phyloP scores from a whole-genome alignment of 2,329 filamentous ascomycete genomes.

The Venturiaceae sp. region DNA sequence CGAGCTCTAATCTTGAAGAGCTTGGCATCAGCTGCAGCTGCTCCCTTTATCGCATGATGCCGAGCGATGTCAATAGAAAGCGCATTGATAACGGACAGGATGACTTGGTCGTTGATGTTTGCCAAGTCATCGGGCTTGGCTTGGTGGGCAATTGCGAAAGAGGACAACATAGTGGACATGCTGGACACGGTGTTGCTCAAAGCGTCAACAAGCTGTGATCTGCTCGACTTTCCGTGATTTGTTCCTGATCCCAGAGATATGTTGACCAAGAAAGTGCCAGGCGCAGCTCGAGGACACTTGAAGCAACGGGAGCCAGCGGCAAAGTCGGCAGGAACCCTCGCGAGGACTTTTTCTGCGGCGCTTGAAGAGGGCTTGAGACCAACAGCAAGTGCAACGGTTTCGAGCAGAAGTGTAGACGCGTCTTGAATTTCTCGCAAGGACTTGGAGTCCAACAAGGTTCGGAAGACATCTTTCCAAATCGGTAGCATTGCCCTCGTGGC shows the following conservation, averaged over 20 bases:
- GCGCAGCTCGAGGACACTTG: not conserved
- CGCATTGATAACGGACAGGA: not conserved
- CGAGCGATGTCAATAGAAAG: conserved; percentile 1
- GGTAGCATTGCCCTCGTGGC: not conserved
- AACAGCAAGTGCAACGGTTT: not conserved
- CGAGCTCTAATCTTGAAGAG: not conserved
- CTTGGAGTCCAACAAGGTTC: not conserved
- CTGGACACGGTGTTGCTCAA: conserved; percentile 5
- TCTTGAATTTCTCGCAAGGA: not conserved
- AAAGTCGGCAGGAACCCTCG: not conserved
- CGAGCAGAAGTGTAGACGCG: not conserved
- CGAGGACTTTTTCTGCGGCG: not conserved
- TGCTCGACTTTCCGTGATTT: not conserved
- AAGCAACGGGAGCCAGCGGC: not conserved
- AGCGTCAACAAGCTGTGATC: not conserved
- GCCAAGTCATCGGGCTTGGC: not conserved
- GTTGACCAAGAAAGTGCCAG: not conserved
- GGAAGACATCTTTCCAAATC: not conserved
- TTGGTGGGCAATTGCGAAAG: not conserved
- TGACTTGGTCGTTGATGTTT: not conserved
- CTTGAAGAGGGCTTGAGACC: not conserved
- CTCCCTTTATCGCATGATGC: not conserved
- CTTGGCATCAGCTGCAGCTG: not conserved
- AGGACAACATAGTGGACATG: conserved; percentile 2
- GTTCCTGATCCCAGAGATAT: not conserved